Evolutionary conservation across 1,284 basidiomycete genomes (phyloP).

Genomic region (Porphyrellus sp.): DNA sequence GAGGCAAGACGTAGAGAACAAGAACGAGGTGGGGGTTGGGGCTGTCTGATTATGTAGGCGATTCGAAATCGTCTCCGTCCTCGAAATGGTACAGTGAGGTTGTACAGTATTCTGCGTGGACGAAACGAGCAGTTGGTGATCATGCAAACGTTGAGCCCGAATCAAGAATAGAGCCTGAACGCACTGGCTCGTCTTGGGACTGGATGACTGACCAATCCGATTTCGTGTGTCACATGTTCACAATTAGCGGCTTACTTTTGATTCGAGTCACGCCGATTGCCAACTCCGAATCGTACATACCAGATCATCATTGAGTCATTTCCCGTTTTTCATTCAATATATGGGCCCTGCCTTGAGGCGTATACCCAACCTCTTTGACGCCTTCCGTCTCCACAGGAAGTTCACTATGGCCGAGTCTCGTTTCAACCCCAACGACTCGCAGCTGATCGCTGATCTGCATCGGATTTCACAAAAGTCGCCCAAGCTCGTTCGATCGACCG

Average conservation of each 20-base stretch:
- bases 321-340: constrained; percentile 6
- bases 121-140: no score
- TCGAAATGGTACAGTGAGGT: no score
- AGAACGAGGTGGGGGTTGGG: constrained; percentile 13
- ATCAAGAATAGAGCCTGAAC: no score
- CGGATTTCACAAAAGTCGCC: constrained; percentile 49
- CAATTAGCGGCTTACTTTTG: no score
- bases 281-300: no score
- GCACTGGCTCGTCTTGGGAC: no score
- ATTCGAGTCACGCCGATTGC: no score
- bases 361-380: constrained; percentile 5
- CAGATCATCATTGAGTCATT: background rate
- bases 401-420: constrained; percentile 14
- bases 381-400: background rate
- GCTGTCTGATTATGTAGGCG: constrained; percentile 20
- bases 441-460: constrained; percentile 53
- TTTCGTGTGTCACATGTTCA: no score
- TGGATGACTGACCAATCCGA: no score
- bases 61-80: no score
- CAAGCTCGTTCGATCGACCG: constrained; percentile 57
- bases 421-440: constrained; percentile 46
- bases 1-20: constrained; percentile 8
- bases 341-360: constrained; percentile 8
- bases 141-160: no score
- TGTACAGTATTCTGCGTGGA: no score